Percentiles rank a stretch among this genome's conserved stretches.
These are phyloP conservation scores for Hylodesmum podocarpum DNA, from an alignment of 306 rosid species.

Conservation along the genomic window DNA sequence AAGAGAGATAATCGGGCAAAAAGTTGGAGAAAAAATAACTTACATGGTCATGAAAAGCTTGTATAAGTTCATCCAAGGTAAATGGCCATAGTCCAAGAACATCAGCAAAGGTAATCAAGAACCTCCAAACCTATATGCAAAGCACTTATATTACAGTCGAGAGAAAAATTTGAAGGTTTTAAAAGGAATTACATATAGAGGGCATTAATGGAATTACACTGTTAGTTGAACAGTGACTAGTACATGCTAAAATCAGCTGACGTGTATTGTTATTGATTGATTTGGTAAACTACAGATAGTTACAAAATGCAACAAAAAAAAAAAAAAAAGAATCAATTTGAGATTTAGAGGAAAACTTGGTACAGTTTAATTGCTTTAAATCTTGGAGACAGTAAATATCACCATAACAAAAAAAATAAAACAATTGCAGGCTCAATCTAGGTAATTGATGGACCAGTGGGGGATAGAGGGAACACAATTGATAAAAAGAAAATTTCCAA, in stretches of 20 bases:
- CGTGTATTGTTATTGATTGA: too few relatives aligned
- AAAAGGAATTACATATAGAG: too few relatives aligned
- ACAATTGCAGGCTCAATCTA: neutral
- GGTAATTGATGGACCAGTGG: neutral
- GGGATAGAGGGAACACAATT: neutral
- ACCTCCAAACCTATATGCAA: slow-evolving; percentile 76
- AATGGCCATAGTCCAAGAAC: slow-evolving; percentile 80
- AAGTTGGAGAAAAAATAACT: slow-evolving; percentile 18
- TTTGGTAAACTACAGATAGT: neutral
- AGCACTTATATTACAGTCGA: slow-evolving; percentile 2
- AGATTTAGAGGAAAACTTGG: neutral
- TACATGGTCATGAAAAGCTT: slow-evolving; percentile 87
- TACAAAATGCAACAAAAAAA: neutral
- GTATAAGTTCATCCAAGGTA: slow-evolving; percentile 84
- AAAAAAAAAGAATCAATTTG: too few relatives aligned
- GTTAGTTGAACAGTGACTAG: too few relatives aligned
- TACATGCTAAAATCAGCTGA: too few relatives aligned
- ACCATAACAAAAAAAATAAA: neutral
- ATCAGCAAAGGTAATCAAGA: slow-evolving; percentile 72
- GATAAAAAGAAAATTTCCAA: neutral
- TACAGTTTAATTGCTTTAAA: slow-evolving; percentile 10
- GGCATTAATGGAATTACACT: too few relatives aligned
- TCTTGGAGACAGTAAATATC: neutral
- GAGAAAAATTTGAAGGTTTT: too few relatives aligned
- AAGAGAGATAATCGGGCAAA: neutral